Percentiles rank a stretch among this genome's conserved stretches.
These are phyloP conservation scores for Omphalea diandra DNA, from an alignment of 441 rosid species.

Conservation along the genomic window DNA sequence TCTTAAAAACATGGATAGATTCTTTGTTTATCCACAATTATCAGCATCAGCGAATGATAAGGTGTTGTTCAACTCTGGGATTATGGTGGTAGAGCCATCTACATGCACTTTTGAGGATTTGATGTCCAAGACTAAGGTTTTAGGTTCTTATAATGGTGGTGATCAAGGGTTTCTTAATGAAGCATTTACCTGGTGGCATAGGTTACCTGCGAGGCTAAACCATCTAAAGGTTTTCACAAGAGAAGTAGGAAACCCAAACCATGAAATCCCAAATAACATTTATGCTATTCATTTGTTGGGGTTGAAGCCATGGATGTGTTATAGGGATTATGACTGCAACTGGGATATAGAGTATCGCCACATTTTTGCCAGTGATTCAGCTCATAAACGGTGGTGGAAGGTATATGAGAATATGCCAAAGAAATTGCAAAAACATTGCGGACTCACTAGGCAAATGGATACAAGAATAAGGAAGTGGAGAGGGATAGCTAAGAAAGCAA, in stretches of 20 bases:
- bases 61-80: slow-evolving; percentile 64
- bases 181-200: slow-evolving; percentile 83
- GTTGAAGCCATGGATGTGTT: slow-evolving; percentile 85
- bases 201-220: slow-evolving; percentile 56
- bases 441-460: slow-evolving; percentile 38
- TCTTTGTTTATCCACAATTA: slow-evolving; percentile 59
- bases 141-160: slow-evolving; percentile 69
- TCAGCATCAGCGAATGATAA: slow-evolving; percentile 49
- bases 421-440: slow-evolving; percentile 50
- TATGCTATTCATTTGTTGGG: slow-evolving; percentile 69
- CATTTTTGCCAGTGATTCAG: slow-evolving; percentile 58
- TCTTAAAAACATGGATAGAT: slow-evolving; percentile 45
- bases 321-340: slow-evolving; percentile 79
- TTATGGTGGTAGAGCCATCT: slow-evolving; percentile 88
- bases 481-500: slow-evolving; percentile 36
- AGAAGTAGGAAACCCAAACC: slow-evolving; percentile 1
- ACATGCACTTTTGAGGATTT: slow-evolving; percentile 52
- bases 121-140: slow-evolving; percentile 35
- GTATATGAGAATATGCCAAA: slow-evolving; percentile 61
- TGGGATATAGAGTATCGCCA: slow-evolving; percentile 55
- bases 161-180: slow-evolving; percentile 89
- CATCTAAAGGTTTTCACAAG: slow-evolving; percentile 46
- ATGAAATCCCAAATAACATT: slow-evolving; percentile 22
- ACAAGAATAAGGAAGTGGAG: slow-evolving; percentile 53
- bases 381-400: slow-evolving; percentile 64